Evolutionary conservation across 345 rosid genomes (phyloP), one percentile per base, ranked within the genome.

Genomic region (Rhizophora apiculata): DNA sequence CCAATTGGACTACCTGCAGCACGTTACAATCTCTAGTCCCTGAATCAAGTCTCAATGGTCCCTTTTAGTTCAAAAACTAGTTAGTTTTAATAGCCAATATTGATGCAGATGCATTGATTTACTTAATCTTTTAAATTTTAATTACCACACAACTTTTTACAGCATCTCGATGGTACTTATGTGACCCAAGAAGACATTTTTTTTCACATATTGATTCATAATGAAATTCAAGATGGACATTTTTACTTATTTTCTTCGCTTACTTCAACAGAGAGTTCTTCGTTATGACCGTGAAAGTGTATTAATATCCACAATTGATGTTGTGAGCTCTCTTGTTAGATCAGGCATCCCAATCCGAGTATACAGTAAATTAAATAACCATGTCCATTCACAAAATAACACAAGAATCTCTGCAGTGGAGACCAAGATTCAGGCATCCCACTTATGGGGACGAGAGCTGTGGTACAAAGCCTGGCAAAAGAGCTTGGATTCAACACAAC

Each of bases 391-490:
- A 43, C 49, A 11, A 43, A 11, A 43, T 43, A 43, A 43, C 49
- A 43, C 18, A 13, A 13, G 18, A 43, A 43, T 11, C 49, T 19
- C 39, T 16, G 19, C 77, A 68, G 78, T 57, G 78, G 78, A 27
- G 78, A 74, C 69, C 72, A 68, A 68, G 78, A 74, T 58, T 21
- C 69, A 18, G 73, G 24, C 0, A 34, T 63, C 57, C 69, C 78
- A 74, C 63, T 68, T 46, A 63, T 20, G 4, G 62, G 68, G 39
- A 27, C 68, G 21, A 63, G 78, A 24, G 6, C 5, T 26, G 43
- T 56, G 58, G 54, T 57, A 26, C 26, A 62, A 22, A 53, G n/a
- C 19, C 6, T 74, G 30, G 72, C 64, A 1, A 58, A 46, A 20
- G 56, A 34, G 22, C 59, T 68, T 21, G 64, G 51, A 30, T 29